phyloP scores from a whole-genome alignment of 768 basidiomycete genomes.

The Amanita rimosa region DNA sequence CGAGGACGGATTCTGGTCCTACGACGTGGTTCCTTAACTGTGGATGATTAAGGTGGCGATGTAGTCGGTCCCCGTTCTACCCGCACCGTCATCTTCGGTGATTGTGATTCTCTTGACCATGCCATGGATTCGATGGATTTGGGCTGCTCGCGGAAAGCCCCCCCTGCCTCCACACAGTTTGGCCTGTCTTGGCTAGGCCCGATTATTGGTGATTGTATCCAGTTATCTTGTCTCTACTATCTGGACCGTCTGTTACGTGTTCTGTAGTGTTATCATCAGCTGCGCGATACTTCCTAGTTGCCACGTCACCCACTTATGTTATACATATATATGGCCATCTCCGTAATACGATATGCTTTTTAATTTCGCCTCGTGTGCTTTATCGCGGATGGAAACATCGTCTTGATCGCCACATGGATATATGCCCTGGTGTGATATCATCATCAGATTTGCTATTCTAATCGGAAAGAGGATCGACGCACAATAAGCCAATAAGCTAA shows the following conservation, averaged over 20 bases:
- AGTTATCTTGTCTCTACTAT: background rate
- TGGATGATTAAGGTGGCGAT: background rate
- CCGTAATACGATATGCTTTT: background rate
- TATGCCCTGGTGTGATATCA: background rate
- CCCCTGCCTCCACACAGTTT: too few relatives aligned
- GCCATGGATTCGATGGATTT: background rate
- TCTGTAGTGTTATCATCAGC: background rate
- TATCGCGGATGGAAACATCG: background rate
- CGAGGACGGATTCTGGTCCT: constrained; percentile 17
- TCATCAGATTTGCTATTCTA: background rate
- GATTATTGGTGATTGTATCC: background rate
- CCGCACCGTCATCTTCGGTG: background rate
- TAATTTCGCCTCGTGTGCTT: background rate
- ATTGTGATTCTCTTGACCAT: background rate
- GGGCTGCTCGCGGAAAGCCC: background rate
- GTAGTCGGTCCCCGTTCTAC: background rate
- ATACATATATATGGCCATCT: background rate
- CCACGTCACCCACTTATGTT: background rate
- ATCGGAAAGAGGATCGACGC: too few relatives aligned
- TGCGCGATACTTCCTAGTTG: background rate
- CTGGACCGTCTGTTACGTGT: background rate
- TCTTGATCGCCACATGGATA: background rate
- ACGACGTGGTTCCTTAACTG: constrained; percentile 20
- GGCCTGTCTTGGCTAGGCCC: background rate
- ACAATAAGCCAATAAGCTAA: too few relatives aligned